Base-by-base conservation (phyloP, 2,329 filamentous ascomycete species). In the Ilyonectria robusta region DNA sequence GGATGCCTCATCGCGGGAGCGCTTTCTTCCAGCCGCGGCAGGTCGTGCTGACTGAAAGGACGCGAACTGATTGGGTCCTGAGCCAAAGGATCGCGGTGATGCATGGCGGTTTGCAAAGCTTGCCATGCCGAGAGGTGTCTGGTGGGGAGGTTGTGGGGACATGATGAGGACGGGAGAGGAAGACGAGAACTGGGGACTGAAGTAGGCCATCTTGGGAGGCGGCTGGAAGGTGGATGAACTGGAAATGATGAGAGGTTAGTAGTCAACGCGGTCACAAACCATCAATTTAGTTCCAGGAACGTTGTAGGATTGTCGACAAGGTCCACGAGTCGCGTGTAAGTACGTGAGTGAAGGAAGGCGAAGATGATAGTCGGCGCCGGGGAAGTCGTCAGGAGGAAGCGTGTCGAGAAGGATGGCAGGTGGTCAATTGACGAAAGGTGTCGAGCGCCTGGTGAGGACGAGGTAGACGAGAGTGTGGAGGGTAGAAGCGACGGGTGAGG, bases 1-100 rank as follows among this genome's bases (percentile, higher is more conserved):
- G 29, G 86, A 85, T 63, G 92, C 91, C 79, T 95, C 92, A 75
- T 93, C 91, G 77, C 92, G 88, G 69, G 92, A 93, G 73, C 93
- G 91, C 83, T 95, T 95, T 78, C 92, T 90, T 72, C 92, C 91
- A 65, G 75, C 71, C 29, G 70, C 66, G n/a, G 72, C 62, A 47
- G 68, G 57, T 33, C 75, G 72, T 19, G 63, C 82, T 80, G 81
- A 66, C 33, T 72, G 69, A 60, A 54, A 54, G 50, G 69, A 61
- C 59, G 67, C 64, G 68, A 70, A 71, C 51, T 72, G 65, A 57
- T 62, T 71, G 35, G 73, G 50, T 56, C 66, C 65, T 51, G 72
- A 54, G 62, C 69, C 72, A 67, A 76, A 77, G 23, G 70, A 65
- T 68, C 72, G 74, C 65, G 72, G 67, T 53, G 71, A 62, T 61